phyloP scores from a whole-genome alignment of 1,284 basidiomycete species.

The Apiotrichum veenhuisii region DNA sequence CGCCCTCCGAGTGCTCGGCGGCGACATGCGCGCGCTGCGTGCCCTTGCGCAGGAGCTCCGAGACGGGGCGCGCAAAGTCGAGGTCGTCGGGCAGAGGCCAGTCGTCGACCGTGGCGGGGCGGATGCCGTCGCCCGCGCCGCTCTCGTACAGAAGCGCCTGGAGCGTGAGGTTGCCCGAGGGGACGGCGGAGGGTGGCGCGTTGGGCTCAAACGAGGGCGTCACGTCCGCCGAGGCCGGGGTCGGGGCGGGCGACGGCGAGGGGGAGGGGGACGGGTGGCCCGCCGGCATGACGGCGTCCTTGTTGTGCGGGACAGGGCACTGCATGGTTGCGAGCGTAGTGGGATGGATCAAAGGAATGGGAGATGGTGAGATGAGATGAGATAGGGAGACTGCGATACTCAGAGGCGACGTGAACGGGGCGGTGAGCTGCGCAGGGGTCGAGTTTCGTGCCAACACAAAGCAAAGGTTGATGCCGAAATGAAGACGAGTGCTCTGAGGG shows the following conservation, averaged over 20 bases:
- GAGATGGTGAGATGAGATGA: neutral
- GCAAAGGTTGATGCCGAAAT: too few relatives aligned
- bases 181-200: constrained; percentile 11
- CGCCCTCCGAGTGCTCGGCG: constrained; percentile 62
- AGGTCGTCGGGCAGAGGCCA: constrained; percentile 31
- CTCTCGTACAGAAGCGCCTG: constrained; percentile 11
- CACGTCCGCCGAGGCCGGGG: neutral
- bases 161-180: constrained; percentile 2
- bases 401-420: too few relatives aligned
- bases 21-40: constrained; percentile 62
- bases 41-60: constrained; percentile 55
- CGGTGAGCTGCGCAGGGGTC: too few relatives aligned
- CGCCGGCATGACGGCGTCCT: neutral
- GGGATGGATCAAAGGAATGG: neutral
- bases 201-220: constrained; percentile 14
- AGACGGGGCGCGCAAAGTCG: constrained; percentile 47
- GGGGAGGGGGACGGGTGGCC: neutral
- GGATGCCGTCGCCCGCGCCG: constrained; percentile 8
- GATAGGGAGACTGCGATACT: too few relatives aligned
- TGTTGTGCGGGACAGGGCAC: constrained; percentile 4
- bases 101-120: constrained; percentile 21
- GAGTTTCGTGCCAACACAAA: too few relatives aligned
- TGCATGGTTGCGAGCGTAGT: neutral
- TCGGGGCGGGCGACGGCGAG: neutral
- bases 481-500: too few relatives aligned